phyloP scores from a whole-genome alignment of 2,329 filamentous ascomycete species.

The Alternaria sp. region DNA sequence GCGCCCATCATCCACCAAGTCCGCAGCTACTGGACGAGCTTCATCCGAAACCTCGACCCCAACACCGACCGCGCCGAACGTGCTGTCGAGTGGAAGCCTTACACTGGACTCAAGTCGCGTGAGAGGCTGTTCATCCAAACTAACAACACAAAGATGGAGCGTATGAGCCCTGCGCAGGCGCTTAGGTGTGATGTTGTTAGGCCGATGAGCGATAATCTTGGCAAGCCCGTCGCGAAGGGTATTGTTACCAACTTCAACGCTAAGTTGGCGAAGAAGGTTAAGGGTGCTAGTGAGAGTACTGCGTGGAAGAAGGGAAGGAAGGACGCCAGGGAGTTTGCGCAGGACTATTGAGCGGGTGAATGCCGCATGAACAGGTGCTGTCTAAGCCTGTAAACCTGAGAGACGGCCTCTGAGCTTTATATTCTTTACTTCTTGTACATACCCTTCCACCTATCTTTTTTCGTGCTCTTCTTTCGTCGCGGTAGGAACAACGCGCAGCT shows the following conservation, averaged over 20 bases:
- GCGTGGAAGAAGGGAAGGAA: not conserved
- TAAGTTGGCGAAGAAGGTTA: slow-evolving; percentile 9
- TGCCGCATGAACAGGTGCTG: not conserved
- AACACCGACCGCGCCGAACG: slow-evolving; percentile 61
- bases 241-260: slow-evolving; percentile 11
- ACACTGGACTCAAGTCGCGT: slow-evolving; percentile 33
- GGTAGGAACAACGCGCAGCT: too few relatives aligned
- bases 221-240: slow-evolving; percentile 10
- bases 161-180: slow-evolving; percentile 26
- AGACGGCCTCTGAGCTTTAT: too few relatives aligned
- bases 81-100: slow-evolving; percentile 61
- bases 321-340: not conserved
- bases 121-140: slow-evolving; percentile 48
- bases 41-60: slow-evolving; percentile 70
- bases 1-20: slow-evolving; percentile 64
- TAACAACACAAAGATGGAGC: slow-evolving; percentile 50
- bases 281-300: slow-evolving; percentile 6
- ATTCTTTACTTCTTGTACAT: too few relatives aligned
- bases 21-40: slow-evolving; percentile 77
- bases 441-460: too few relatives aligned
- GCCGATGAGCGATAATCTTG: slow-evolving; percentile 17
- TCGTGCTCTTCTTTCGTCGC: too few relatives aligned
- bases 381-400: too few relatives aligned
- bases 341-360: fast-evolving
- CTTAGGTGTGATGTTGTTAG: slow-evolving; percentile 14